Base-by-base conservation (phyloP, 1,284 basidiomycete genomes). In the Leccinum cinnamomeum region DNA sequence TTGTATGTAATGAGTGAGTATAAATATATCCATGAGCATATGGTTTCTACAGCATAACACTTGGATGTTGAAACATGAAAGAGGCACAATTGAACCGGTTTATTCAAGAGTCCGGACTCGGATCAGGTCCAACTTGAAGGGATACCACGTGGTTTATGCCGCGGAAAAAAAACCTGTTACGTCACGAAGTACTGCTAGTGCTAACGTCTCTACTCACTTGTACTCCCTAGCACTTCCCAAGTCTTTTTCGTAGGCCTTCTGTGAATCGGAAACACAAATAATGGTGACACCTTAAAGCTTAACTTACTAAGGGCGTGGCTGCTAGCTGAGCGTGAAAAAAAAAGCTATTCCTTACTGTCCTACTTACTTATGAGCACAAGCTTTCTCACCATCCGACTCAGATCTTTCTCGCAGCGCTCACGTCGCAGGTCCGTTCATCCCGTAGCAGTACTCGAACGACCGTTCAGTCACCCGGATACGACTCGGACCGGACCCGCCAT, bases 1-100 rank as follows among this genome's bases (percentile, higher is more conserved):
- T 88, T 90, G 75, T 91, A 89, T 89, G 91, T 91, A 67, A 68
- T 57, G 62, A 35, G 16, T 39, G 61, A 33, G 12, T 37, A 59
- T 62, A 57, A 60, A 59, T 30, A 53, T 44, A 44, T 18, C 41
- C 41, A 44, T 44, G n/a, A n/a, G 10, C 41, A 44, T 44, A 44
- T 16, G 39, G 16, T 41, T 41, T 5, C 16, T 41, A 41, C 16
- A 41, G 35, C 12, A 37, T 37, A 14, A 37, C 14, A 37, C 3
- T 37, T 14, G 35, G 35, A 37, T 37, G 35, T 37, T 44, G 41
- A 44, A 44, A 44, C 41, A 11, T 44, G 41, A n/a, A 44, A 18
- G n/a, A 44, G n/a, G 35, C 33, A 12, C 35, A 35, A 35, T 33
- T 11, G 33, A 33, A 33, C 33, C 37, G 37, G 39, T 41, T 41